Evolutionary conservation across 2,329 filamentous ascomycete genomes (phyloP).

Genomic region (Cercospora sp.): DNA sequence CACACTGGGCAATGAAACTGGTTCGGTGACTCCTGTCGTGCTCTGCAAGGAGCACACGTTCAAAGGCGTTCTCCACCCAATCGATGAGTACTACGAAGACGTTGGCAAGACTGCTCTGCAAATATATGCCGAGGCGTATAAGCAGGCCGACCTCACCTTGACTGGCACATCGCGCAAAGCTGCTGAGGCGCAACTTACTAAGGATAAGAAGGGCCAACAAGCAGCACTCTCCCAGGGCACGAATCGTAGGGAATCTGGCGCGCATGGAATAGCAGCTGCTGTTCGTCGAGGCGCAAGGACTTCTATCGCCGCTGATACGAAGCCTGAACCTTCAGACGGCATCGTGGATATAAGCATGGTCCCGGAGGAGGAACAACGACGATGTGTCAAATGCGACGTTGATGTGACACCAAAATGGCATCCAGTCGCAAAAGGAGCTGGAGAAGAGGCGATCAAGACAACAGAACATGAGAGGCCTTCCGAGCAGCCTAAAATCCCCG

Average conservation of each 20-base stretch:
- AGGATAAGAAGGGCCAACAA: conserved; percentile 47
- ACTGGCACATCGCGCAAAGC: conserved; percentile 94
- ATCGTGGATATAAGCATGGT: conserved; percentile 30
- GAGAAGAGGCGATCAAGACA: conserved; percentile 14
- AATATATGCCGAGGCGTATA: conserved; percentile 83
- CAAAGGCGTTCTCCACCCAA: conserved; percentile 72
- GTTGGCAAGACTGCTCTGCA: conserved; percentile 78
- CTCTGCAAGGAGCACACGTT: conserved; percentile 86
- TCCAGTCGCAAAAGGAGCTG: conserved; percentile 22
- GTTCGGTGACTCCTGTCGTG: conserved; percentile 78
- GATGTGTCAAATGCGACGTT: conserved; percentile 52
- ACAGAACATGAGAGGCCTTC: conserved; percentile 8
- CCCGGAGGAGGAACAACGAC: conserved; percentile 37
- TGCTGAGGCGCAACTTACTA: conserved; percentile 67
- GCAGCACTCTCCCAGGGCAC: conserved; percentile 31
- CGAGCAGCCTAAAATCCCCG: conserved; percentile 16
- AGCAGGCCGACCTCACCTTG: conserved; percentile 86
- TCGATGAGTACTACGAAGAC: conserved; percentile 73
- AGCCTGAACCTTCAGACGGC: conserved; percentile 33
- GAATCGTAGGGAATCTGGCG: conserved; percentile 45
- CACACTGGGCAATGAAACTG: conserved; percentile 75
- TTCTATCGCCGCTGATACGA: conserved; percentile 35
- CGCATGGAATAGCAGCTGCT: conserved; percentile 35
- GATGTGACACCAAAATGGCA: conserved; percentile 69
- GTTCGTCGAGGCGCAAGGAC: conserved; percentile 37